A percentile compares a stretch with the other conserved stretches of the same genome.
Conservation (phyloP, 768 basidiomycete genomes). For the Hericium coralloides region DNA sequence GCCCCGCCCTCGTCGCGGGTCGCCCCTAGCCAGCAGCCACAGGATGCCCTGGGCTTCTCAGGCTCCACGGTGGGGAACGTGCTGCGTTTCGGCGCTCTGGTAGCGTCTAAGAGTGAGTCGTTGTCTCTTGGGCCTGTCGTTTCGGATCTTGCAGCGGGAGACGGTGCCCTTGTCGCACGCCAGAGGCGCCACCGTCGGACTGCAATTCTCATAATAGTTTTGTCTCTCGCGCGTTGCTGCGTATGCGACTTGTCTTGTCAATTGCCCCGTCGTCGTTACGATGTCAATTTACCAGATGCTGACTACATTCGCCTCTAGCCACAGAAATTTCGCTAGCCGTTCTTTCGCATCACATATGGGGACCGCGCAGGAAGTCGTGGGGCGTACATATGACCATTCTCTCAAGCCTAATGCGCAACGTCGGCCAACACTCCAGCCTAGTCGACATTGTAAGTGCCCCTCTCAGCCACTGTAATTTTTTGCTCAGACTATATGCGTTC, state of each 20-base stretch:
- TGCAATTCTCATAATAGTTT: no score
- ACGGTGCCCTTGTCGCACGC: no score
- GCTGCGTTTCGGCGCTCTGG: constrained; percentile 60
- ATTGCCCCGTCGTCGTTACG: not conserved
- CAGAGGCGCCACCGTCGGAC: no score
- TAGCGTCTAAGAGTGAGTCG: constrained; percentile 12
- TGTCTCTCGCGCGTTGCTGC: not conserved
- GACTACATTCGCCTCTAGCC: constrained; percentile 19
- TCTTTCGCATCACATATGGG: constrained; percentile 71
- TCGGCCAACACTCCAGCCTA: constrained; percentile 71
- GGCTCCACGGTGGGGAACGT: constrained; percentile 57
- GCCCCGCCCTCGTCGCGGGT: constrained; percentile 69
- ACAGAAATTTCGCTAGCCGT: constrained; percentile 54
- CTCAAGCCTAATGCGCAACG: constrained; percentile 77
- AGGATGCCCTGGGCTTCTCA: constrained; percentile 43
- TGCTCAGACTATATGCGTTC: not conserved
- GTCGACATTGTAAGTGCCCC: constrained; percentile 64
- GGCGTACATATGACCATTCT: constrained; percentile 91
- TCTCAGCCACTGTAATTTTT: not conserved
- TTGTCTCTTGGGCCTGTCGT: not conserved
- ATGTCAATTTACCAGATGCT: not conserved
- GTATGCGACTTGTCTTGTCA: not conserved
- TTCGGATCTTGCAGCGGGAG: not conserved
- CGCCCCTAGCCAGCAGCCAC: constrained; percentile 57
- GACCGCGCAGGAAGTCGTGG: constrained; percentile 87